Evolutionary conservation across 345 rosid genomes (phyloP), one percentile per base, ranked within the genome.

Genomic region (Citropsis articulata): DNA sequence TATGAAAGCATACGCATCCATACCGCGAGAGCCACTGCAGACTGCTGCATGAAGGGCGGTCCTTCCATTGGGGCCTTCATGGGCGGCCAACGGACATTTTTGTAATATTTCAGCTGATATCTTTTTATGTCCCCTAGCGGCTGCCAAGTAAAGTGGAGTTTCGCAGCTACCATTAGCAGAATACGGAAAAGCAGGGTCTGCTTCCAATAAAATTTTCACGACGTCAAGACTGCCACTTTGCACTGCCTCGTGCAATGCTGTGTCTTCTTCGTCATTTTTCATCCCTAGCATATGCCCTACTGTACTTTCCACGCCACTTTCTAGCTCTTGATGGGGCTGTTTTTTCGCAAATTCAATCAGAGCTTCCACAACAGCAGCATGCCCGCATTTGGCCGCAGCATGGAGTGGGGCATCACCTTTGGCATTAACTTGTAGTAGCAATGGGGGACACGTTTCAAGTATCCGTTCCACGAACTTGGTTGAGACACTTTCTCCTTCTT

Each of bases 221-320:
- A 69, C 21, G 14, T 27, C 33, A 2, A 2, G 1, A 0, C 33
- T 13, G 3, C 7, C 13, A 24, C 8, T 1, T 42, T 55, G 9
- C 7, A 69, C 57, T n/a, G 71, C 71, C 71, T 67, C 71, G 45
- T 67, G 71, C 30, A 67, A 38, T 4, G 71, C 71, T 1, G 71
- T 67, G 7, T 67, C 24, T 21, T 36, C 14, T 24, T 38, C 30
- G 1, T 67, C 5, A 38, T 38, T 67, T 13, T 5, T 22, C 53
- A 35, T 67, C 53, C 53, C 18, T 5, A 67, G 45, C 71, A 38
- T 38, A 5, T 67, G 4, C 50, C 19, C 22, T 14, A 14, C 5
- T 22, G 53, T 13, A 22, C 4, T 42, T 42, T 2, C 2, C 24
- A 38, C 9, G 0, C 53, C 30, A 7, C 31, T 67, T 14, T 67